These are phyloP conservation scores for Allium sativum DNA, from an alignment of 106 monocot species.

Conservation along the genomic window DNA sequence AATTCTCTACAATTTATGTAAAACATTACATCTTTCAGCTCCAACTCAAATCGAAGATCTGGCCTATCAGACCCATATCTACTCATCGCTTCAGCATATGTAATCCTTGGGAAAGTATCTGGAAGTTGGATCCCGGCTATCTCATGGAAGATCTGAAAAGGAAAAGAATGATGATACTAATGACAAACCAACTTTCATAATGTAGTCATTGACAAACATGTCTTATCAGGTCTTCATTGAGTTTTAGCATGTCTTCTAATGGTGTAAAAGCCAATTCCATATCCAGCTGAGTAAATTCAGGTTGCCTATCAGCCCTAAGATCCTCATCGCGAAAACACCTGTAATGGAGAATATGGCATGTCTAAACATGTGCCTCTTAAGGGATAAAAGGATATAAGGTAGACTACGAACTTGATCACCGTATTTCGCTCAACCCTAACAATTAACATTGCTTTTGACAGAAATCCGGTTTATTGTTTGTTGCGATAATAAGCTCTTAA, in stretches of 20 bases:
- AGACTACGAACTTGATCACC: neutral
- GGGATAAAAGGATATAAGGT: neutral
- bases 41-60: slow-evolving; percentile 80
- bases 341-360: neutral
- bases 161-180: neutral
- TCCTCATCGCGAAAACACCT: slow-evolving; percentile 99
- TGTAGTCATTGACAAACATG: slow-evolving; percentile 34
- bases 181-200: slow-evolving; percentile 16
- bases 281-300: slow-evolving; percentile 96
- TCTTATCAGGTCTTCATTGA: slow-evolving; percentile 89
- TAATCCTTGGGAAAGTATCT: slow-evolving; percentile 80
- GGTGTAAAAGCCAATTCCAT: slow-evolving; percentile 98
- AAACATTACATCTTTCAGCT: slow-evolving; percentile 67
- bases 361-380: too few species aligned
- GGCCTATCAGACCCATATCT: slow-evolving; percentile 89
- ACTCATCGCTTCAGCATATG: slow-evolving; percentile 84
- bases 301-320: slow-evolving; percentile 94
- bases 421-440: too few species aligned
- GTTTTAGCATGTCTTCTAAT: slow-evolving; percentile 83
- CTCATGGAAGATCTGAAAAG: slow-evolving; percentile 67
- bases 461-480: too few species aligned
- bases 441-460: too few species aligned
- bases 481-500: too few species aligned
- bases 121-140: slow-evolving; percentile 68
- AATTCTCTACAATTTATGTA: too few species aligned